Conservation (phyloP, 78 protist genomes). For the slime mould (Dictyostelium discoideum) region dicty_2.7 NC_007091.3:4684501-4685000, state of each 20-base stretch:
- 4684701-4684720: slow-evolving; percentile 47
- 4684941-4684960: too few relatives aligned
- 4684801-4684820: slow-evolving; percentile 27
- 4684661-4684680: slow-evolving; percentile 53
- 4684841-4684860: neutral
- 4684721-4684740: slow-evolving; percentile 51
- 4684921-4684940: too few relatives aligned
- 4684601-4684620: slow-evolving; percentile 43
- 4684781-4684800: neutral
- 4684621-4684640: slow-evolving; percentile 59
- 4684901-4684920: too few relatives aligned
- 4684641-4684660: slow-evolving; percentile 56
- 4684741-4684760: slow-evolving; percentile 2
- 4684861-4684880: neutral
- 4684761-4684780: neutral
- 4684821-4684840: neutral
- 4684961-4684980: too few relatives aligned
- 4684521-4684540: too few relatives aligned
- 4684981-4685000: too few relatives aligned
- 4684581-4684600: slow-evolving; percentile 25
- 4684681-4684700: slow-evolving; percentile 46
- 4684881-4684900: slow-evolving; percentile 12
- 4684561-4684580: too few relatives aligned
- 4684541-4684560: too few relatives aligned
- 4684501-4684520: slow-evolving; percentile 47